phyloP scores from a whole-genome alignment of 768 basidiomycete genomes.

The Tremella fuciformis region DNA sequence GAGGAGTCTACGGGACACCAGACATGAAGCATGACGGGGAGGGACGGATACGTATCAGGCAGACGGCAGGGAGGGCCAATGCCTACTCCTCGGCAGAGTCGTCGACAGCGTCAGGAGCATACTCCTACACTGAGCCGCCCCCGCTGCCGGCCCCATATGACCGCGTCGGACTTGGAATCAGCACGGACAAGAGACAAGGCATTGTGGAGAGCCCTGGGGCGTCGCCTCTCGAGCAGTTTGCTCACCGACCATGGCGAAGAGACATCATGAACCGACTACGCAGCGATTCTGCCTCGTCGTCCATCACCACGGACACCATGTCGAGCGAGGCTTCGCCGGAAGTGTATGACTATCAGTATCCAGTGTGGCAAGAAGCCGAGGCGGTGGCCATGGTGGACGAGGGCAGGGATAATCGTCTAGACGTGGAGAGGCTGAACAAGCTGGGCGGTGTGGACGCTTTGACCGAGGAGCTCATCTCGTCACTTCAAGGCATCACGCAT shows the following conservation, averaged over 20 bases:
- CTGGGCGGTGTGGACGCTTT: conserved; percentile 44
- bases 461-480: conserved; percentile 32
- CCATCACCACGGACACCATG: conserved; percentile 32
- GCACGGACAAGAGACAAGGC: conserved; percentile 12
- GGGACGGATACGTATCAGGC: conserved; percentile 27
- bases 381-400: conserved; percentile 45
- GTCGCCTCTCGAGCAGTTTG: conserved; percentile 20
- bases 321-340: conserved; percentile 27
- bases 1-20: conserved; percentile 16
- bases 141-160: conserved; percentile 37
- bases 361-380: conserved; percentile 23
- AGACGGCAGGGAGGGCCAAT: conserved; percentile 31
- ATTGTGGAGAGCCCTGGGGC: neutral
- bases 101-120: conserved; percentile 38
- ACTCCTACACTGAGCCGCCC: conserved; percentile 38
- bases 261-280: conserved; percentile 34
- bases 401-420: conserved; percentile 40
- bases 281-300: conserved; percentile 36
- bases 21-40: conserved; percentile 12
- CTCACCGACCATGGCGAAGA: conserved; percentile 38
- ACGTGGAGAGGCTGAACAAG: conserved; percentile 27
- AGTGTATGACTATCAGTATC: conserved; percentile 19
- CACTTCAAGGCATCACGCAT: conserved; percentile 78
- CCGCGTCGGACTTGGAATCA: conserved; percentile 37
- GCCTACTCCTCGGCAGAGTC: conserved; percentile 42